Percentiles rank a stretch among this genome's conserved stretches.
Conservation (phyloP, 2,329 filamentous ascomycete species). For the Pleurostoma richardsiae region DNA sequence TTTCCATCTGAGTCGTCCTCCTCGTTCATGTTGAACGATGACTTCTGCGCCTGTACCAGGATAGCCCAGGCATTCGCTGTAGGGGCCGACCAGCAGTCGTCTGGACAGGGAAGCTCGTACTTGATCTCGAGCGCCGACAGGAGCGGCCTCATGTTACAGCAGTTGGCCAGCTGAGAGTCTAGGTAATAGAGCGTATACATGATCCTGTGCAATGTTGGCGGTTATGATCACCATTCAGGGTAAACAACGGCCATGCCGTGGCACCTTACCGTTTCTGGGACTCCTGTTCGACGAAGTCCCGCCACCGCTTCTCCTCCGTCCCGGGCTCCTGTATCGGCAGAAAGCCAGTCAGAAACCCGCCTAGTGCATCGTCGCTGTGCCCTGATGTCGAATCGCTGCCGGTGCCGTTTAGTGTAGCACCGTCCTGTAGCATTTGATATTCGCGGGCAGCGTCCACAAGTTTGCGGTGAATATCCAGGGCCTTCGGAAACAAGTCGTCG, state of each 20-base stretch:
- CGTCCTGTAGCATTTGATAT: not conserved
- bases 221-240: too few relatives aligned
- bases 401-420: not conserved
- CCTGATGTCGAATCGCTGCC: not conserved
- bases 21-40: constrained; percentile 6
- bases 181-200: constrained; percentile 8
- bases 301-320: constrained; percentile 33
- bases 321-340: constrained; percentile 9
- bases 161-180: constrained; percentile 5
- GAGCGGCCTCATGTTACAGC: constrained; percentile 5
- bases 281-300: constrained; percentile 35
- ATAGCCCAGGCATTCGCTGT: constrained; percentile 26
- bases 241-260: not conserved
- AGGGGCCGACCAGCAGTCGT: constrained; percentile 28
- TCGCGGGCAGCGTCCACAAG: constrained; percentile 4
- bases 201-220: not conserved
- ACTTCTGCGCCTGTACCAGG: constrained; percentile 1
- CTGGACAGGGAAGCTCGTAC: constrained; percentile 33
- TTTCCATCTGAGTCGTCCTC: constrained; percentile 8
- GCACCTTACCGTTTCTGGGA: constrained; percentile 19
- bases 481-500: constrained; percentile 4
- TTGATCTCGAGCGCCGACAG: constrained; percentile 37
- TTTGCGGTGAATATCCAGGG: constrained; percentile 5
- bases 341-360: constrained; percentile 2
- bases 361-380: not conserved